These are phyloP conservation scores for Pythium sp. DNA, from an alignment of 352 stramenopile species.

Conservation along the genomic window DNA sequence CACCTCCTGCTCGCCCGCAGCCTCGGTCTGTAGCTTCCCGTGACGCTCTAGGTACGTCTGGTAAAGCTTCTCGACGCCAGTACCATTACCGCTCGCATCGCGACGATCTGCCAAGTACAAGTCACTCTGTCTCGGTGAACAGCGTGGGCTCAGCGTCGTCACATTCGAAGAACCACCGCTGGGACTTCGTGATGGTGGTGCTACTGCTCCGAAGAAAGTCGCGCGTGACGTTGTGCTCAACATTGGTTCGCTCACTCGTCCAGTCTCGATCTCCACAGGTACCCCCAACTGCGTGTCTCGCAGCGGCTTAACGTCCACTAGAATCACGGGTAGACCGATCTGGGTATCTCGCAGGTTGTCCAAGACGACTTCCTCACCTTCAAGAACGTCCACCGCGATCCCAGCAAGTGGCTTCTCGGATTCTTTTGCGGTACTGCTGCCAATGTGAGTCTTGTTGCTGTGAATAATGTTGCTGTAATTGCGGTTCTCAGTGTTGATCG, in stretches of 20 bases:
- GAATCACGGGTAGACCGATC: slow-evolving; percentile 12
- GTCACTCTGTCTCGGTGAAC: slow-evolving; percentile 3
- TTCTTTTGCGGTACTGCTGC: neutral
- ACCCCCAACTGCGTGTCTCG: slow-evolving; percentile 11
- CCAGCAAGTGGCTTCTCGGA: neutral
- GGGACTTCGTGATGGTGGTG: neutral
- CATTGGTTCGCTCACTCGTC: slow-evolving; percentile 6
- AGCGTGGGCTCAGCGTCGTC: neutral
- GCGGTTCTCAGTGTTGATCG: neutral
- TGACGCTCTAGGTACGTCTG: slow-evolving; percentile 9
- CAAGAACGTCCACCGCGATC: neutral
- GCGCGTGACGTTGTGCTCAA: slow-evolving; percentile 4
- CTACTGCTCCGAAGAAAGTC: slow-evolving; percentile 9
- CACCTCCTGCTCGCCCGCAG: neutral
- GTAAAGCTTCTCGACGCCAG: slow-evolving; percentile 8
- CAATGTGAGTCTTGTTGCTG: neutral
- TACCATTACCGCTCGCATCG: neutral
- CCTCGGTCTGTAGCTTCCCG: slow-evolving; percentile 5
- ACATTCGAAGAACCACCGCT: neutral
- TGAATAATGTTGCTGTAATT: neutral
- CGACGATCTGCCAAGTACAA: neutral
- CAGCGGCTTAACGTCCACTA: slow-evolving; percentile 9
- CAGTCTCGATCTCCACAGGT: slow-evolving; percentile 10
- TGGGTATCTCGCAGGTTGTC: slow-evolving; percentile 9
- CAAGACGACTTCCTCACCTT: slow-evolving; percentile 4